Evolutionary conservation across 345 rosid species (phyloP), one percentile per base, ranked within the genome.

Genomic region (Boechera stricta): DNA sequence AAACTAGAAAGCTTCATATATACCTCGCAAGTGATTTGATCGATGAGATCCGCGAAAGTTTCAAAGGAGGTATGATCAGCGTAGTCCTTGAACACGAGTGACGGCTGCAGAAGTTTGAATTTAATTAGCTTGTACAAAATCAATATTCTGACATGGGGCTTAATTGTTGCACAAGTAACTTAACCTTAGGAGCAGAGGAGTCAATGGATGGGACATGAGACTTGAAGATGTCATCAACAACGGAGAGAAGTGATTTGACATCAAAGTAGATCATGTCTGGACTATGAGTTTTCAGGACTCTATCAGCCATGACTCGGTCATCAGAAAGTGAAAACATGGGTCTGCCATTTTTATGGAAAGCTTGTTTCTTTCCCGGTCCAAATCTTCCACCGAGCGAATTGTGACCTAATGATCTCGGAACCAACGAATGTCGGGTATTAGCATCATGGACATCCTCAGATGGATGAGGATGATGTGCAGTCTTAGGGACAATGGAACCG

Each of bases 1-100:
- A 15, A 61, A 26, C 44, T 36, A 70, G 32, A 60, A 59, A 45
- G 42, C 49, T 64, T 28, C 54, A 11, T 49, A 68, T 28, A 58
- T 36, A 91, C 96, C 97, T 91, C 92, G 58, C 85, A 77, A 26
- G 90, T 71, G 70, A 93, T 83, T 76, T 87, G 85, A 38, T 93
- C 90, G 41, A 93, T 89, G 80, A 84, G 80, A 49, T 63, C 86
- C 1, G 88, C 84, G 55, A 86, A 72, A 53, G 82, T 78, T 44
- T 85, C 91, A 57, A 88, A 76, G 41, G 79, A 69, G 74, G 70
- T 82, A 5, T 89, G 86, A 42, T 87, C 94, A 59, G 80, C 45
- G 28, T 74, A 79, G 55, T 79, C 82, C 63, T 74, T 74, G 79
- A 74, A 69, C 35, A 33, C 68, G 9, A 74, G 76, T 16, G 82